phyloP scores from a whole-genome alignment of 805 yeast species.

The Ogataea philodendri region DNA sequence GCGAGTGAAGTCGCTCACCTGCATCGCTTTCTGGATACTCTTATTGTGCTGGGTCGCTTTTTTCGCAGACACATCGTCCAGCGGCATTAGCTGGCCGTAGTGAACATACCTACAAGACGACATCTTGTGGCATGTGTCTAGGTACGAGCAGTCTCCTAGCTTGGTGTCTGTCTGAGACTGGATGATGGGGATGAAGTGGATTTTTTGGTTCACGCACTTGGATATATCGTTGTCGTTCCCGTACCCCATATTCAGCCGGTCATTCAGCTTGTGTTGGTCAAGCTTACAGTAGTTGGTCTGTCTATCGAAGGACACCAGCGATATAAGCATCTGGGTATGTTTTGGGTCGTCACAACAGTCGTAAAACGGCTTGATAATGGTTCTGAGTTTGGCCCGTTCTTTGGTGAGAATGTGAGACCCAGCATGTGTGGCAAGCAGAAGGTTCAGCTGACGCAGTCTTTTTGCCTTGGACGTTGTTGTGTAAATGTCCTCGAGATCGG shows the following conservation, averaged over 20 bases:
- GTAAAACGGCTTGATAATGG: slow-evolving; percentile 42
- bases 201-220: slow-evolving; percentile 36
- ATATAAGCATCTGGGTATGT: slow-evolving; percentile 33
- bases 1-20: slow-evolving; percentile 42
- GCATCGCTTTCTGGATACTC: slow-evolving; percentile 19
- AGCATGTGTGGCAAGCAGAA: slow-evolving; percentile 29
- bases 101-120: slow-evolving; percentile 79
- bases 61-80: slow-evolving; percentile 14
- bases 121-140: slow-evolving; percentile 90
- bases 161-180: slow-evolving; percentile 62
- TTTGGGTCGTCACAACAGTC: slow-evolving; percentile 47
- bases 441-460: slow-evolving; percentile 27
- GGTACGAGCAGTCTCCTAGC: slow-evolving; percentile 88
- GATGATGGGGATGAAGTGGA: slow-evolving; percentile 55
- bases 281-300: slow-evolving; percentile 29
- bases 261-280: slow-evolving; percentile 27
- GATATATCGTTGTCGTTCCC: slow-evolving; percentile 23
- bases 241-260: slow-evolving; percentile 12
- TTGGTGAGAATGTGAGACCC: slow-evolving; percentile 41
- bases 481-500: slow-evolving; percentile 27
- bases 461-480: slow-evolving; percentile 28
- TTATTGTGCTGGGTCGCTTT: slow-evolving; percentile 22
- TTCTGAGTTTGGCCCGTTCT: slow-evolving; percentile 39
- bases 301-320: slow-evolving; percentile 27
- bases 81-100: slow-evolving; percentile 55